These are phyloP conservation scores for Peterozyma toletana DNA, from an alignment of 805 yeast genomes.

Conservation along the genomic window DNA sequence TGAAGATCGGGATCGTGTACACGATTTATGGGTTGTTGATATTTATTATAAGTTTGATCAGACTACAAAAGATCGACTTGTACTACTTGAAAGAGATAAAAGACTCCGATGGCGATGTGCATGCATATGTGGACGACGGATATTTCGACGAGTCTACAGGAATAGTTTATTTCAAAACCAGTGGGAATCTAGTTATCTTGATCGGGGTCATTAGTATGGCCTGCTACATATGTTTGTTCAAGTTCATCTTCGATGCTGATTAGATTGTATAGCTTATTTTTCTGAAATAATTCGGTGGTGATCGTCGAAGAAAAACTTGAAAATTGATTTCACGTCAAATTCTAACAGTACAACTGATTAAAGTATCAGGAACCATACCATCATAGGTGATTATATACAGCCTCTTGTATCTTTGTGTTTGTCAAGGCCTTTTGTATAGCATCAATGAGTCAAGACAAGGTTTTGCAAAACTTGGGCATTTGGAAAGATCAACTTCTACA, in stretches of 20 bases:
- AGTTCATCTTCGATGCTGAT: constrained; percentile 1
- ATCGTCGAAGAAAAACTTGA: too few species aligned
- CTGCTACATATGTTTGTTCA: constrained; percentile 42
- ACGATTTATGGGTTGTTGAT: constrained; percentile 50
- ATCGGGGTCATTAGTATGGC: constrained; percentile 41
- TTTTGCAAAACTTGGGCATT: constrained; percentile 15
- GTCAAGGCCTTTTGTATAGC: too few species aligned
- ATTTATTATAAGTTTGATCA: constrained; percentile 27
- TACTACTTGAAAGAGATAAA: constrained; percentile 16
- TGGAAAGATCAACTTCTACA: constrained; percentile 13
- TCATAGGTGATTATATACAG: too few species aligned
- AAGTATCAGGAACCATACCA: too few species aligned
- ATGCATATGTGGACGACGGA: constrained; percentile 11
- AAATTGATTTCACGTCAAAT: too few species aligned
- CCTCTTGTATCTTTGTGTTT: too few species aligned
- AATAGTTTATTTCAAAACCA: constrained; percentile 43
- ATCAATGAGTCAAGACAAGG: constrained; percentile 2
- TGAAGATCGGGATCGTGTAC: constrained; percentile 60
- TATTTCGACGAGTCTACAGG: constrained; percentile 28
- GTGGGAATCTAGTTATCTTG: constrained; percentile 54
- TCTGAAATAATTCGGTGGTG: too few species aligned
- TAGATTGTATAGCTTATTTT: too few species aligned
- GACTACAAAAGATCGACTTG: constrained; percentile 23
- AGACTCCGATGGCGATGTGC: constrained; percentile 6
- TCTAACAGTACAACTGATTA: too few species aligned